A percentile compares a stretch with the other conserved stretches of the same genome.
Conservation (phyloP, 2,329 filamentous ascomycete genomes). For the Bipolaris cookei region DNA sequence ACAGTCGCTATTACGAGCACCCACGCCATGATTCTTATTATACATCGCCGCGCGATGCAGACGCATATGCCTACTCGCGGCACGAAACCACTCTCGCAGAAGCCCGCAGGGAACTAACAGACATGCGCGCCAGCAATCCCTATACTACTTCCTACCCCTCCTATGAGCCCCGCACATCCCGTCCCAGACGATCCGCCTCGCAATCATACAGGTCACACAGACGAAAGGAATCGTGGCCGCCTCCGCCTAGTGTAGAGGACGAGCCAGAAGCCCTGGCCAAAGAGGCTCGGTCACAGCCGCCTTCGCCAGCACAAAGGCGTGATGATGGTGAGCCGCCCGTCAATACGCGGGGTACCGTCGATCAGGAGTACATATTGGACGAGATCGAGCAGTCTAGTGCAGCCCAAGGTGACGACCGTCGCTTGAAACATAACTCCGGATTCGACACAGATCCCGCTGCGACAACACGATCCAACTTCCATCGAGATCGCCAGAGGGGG, state of each 20-base stretch:
- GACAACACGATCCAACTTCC: slow-evolving; percentile 3
- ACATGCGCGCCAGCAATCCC: slow-evolving; percentile 34
- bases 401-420: slow-evolving; percentile 62
- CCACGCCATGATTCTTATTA: slow-evolving; percentile 37
- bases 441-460: slow-evolving; percentile 27
- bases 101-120: slow-evolving; percentile 24
- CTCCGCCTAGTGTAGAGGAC: slow-evolving; percentile 72
- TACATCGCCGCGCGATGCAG: slow-evolving; percentile 32
- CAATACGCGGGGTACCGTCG: slow-evolving; percentile 67
- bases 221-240: slow-evolving; percentile 56
- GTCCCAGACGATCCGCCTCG: slow-evolving; percentile 27
- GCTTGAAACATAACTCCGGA: slow-evolving; percentile 65
- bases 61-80: slow-evolving; percentile 30
- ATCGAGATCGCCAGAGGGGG: slow-evolving; percentile 31
- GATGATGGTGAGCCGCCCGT: slow-evolving; percentile 62
- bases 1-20: slow-evolving; percentile 30
- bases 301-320: slow-evolving; percentile 30
- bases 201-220: slow-evolving; percentile 26
- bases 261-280: slow-evolving; percentile 67
- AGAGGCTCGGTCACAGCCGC: slow-evolving; percentile 59
- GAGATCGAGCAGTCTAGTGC: slow-evolving; percentile 57
- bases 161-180: slow-evolving; percentile 44
- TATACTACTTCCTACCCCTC: slow-evolving; percentile 28
- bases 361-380: slow-evolving; percentile 72
- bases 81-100: slow-evolving; percentile 24